These are phyloP conservation scores for Penicillium hesseltinei DNA, from an alignment of 2,329 filamentous ascomycete species.

Conservation along the genomic window DNA sequence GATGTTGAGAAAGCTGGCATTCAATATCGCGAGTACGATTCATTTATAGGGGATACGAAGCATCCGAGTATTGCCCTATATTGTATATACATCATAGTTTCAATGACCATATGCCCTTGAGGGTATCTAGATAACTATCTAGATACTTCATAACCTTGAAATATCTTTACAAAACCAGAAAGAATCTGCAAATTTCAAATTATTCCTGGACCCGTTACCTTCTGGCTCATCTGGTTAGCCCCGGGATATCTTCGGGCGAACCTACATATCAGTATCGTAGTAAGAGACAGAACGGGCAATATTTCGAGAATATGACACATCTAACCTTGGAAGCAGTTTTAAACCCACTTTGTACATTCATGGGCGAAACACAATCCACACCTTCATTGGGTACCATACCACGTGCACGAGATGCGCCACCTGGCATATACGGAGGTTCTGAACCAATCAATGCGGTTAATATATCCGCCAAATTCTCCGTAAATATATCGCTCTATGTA, in stretches of 20 bases:
- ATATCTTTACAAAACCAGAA: not conserved
- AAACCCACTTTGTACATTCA: not conserved
- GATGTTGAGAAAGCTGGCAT: no score
- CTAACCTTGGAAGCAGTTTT: not conserved
- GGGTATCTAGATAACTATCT: not conserved
- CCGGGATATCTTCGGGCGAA: constrained; percentile 5
- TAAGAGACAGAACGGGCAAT: no score
- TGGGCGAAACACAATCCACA: not conserved
- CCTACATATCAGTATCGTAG: no score
- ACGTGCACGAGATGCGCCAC: not conserved
- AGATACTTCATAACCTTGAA: not conserved
- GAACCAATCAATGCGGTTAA: not conserved
- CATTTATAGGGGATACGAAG: not conserved
- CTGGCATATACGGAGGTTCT: not conserved
- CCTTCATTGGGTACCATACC: not conserved
- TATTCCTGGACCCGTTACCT: not conserved
- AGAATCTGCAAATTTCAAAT: not conserved
- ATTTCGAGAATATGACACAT: not conserved
- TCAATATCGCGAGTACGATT: not conserved
- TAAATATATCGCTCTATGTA: not conserved
- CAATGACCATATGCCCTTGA: not conserved
- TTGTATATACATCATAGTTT: not conserved
- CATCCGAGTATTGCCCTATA: not conserved
- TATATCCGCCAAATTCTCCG: not conserved
- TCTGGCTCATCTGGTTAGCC: not conserved